These are phyloP conservation scores for Prunus davidiana DNA, from an alignment of 306 rosid genomes.

Conservation along the genomic window DNA sequence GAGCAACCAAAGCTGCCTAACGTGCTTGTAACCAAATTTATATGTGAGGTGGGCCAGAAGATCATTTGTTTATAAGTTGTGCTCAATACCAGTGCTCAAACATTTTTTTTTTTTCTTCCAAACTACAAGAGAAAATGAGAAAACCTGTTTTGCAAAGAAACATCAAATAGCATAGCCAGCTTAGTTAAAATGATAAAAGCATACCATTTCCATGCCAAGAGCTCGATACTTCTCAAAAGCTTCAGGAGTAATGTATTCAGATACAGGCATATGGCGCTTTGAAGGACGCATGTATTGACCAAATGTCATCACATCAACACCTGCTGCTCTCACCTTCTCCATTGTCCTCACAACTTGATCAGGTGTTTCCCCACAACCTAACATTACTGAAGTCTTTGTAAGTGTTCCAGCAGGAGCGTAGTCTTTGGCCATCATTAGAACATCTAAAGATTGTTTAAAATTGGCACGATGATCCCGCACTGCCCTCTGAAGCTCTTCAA, in stretches of 20 bases:
- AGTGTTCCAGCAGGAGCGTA: constrained; percentile 85
- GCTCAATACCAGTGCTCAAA: neutral
- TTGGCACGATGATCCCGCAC: constrained; percentile 95
- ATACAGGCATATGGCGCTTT: constrained; percentile 97
- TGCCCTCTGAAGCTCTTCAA: constrained; percentile 87
- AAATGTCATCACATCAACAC: constrained; percentile 96
- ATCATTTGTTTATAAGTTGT: neutral
- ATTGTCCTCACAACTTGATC: constrained; percentile 91
- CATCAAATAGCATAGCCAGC: neutral
- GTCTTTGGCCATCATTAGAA: constrained; percentile 86
- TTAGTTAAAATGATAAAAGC: constrained; percentile 8
- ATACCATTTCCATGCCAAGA: constrained; percentile 95
- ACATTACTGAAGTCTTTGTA: constrained; percentile 94
- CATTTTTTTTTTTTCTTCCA: too few species aligned
- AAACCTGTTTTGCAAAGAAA: neutral
- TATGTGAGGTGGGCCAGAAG: neutral
- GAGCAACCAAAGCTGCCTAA: neutral
- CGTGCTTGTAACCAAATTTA: too few species aligned
- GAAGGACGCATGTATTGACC: constrained; percentile 99
- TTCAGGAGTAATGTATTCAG: constrained; percentile 91
- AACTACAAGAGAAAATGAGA: neutral
- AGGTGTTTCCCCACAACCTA: constrained; percentile 98
- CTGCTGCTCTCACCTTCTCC: constrained; percentile 99
- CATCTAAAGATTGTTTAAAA: constrained; percentile 86
- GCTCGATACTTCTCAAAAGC: constrained; percentile 80